Base-by-base conservation (phyloP, 352 stramenopile species). In the Globisporangium recalcitrans region DNA sequence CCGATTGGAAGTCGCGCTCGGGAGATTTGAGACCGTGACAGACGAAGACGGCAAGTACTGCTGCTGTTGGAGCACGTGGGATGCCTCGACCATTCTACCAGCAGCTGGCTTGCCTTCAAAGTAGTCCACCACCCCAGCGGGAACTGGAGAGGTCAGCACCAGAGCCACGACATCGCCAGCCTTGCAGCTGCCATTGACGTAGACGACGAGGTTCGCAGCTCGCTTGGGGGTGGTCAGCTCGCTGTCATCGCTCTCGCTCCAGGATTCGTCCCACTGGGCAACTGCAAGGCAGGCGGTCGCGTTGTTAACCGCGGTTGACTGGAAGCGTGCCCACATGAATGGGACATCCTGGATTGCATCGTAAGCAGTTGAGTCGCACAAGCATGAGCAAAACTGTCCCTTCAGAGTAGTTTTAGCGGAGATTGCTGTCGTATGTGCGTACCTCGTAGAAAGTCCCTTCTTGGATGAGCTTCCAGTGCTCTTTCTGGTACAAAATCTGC, bases 261-360 rank as follows among this genome's bases (percentile, higher is more conserved):
- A 71, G 0, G 52, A 67, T 36, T 34, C 49, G 19, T 75, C 55
- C 68, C 73, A 78, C 13, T 78, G 52, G 0, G 53, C 63, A 32
- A 77, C 49, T 46, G 68, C 67, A 14, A 74, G 32, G 14, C 73
- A 80, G 10, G 69, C 34, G 13, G 56, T 64, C 21, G 27, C 9
- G 16, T 54, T 47, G 24, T 34, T 16, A 36, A 27, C 22, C 4
- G 40, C 14, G 46, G 10, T 22, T 61, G 61, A 21, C 27, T 71
- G 46, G 32, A 80, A 78, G 21, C 71, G 68, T 4, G 68, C 71
- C 71, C 71, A 80, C 31, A 51, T 64, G 36, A 69, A 65, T 2
- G 53, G 54, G 0, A 75, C 36, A 10, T 49, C 48, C 56, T 63
- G 51, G 19, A n/a, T 38, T 24, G 38, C n/a, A 31, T 21, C 11